Conservation (phyloP, 306 rosid species). For the Gastrolobium bilobum region DNA sequence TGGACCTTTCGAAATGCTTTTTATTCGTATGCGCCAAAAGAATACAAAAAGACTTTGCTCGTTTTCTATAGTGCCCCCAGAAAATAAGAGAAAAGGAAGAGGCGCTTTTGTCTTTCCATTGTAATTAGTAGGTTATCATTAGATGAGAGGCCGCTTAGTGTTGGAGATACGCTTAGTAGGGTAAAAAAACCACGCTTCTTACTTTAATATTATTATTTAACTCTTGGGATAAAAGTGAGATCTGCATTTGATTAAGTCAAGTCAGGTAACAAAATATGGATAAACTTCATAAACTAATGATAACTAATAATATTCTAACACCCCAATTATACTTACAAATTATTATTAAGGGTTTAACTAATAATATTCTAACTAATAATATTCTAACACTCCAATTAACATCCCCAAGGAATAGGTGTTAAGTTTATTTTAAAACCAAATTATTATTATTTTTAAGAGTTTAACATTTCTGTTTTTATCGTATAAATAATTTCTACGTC, state of each 20-base stretch:
- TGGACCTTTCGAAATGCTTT: slow-evolving; percentile 54
- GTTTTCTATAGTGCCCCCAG: slow-evolving; percentile 39
- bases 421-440: neutral
- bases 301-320: neutral
- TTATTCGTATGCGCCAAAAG: slow-evolving; percentile 56
- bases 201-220: neutral
- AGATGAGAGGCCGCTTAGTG: neutral
- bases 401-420: neutral
- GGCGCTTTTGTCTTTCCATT: slow-evolving; percentile 20
- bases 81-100: slow-evolving; percentile 20
- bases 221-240: neutral
- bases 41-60: slow-evolving; percentile 54
- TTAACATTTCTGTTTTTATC: too few relatives aligned
- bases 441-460: neutral
- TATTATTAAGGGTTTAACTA: too few relatives aligned
- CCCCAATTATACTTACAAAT: neutral
- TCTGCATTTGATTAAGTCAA: slow-evolving; percentile 17
- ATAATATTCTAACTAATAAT: neutral
- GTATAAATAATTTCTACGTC: too few relatives aligned
- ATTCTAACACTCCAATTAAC: neutral
- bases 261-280: neutral
- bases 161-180: slow-evolving; percentile 9
- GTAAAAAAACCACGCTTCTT: too few relatives aligned
- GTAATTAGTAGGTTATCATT: slow-evolving; percentile 44
- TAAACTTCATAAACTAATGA: neutral